Conservation (phyloP, 257 asterid species). For the Solanum paucissectum region DNA sequence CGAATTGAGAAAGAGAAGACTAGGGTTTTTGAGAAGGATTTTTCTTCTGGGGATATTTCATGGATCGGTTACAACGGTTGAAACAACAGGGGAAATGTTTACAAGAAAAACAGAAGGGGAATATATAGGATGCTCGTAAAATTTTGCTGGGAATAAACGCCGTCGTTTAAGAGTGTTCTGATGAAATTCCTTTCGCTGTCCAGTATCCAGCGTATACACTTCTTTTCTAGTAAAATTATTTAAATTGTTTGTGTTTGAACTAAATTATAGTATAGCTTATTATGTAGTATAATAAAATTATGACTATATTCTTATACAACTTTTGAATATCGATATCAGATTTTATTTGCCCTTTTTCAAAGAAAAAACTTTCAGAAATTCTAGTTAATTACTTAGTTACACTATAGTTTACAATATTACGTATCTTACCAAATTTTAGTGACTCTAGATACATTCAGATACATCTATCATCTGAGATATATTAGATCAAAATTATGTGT, state of each 20-base stretch:
- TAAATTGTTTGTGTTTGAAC: background rate
- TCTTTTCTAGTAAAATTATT: no score
- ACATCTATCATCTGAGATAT: no score
- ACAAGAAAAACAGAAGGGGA: background rate
- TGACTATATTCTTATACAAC: background rate
- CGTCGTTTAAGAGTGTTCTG: background rate
- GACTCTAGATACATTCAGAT: no score
- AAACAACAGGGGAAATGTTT: background rate
- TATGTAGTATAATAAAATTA: no score
- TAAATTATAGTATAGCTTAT: background rate
- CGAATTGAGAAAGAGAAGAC: background rate
- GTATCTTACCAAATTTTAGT: no score
- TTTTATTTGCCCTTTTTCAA: no score
- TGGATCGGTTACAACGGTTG: background rate
- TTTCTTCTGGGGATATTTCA: conserved; percentile 1
- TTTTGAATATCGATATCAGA: background rate
- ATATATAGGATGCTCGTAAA: conserved; percentile 1
- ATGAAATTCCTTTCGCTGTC: no score
- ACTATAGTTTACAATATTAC: no score
- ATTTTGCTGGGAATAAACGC: background rate
- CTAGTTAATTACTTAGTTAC: background rate
- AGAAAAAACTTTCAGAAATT: no score
- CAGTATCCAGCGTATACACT: no score
- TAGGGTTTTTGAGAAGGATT: background rate
- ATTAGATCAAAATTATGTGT: no score